These are phyloP conservation scores for Colletotrichum godetiae DNA, from an alignment of 2,329 filamentous ascomycete genomes.

Conservation along the genomic window DNA sequence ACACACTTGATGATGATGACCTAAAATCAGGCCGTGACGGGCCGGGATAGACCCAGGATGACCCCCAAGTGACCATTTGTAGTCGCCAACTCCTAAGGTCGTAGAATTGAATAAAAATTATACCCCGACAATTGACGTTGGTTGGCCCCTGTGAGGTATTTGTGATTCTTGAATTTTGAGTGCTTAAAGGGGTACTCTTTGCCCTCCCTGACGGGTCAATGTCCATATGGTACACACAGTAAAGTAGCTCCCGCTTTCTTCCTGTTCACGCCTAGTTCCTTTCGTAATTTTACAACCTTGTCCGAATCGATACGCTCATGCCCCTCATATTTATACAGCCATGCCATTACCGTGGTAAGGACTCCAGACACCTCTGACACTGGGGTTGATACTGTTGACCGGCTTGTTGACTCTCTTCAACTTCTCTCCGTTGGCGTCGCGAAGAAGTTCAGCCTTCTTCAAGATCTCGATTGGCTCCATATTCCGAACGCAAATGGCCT, in stretches of 20 bases:
- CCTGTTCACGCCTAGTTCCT: slow-evolving; percentile 13
- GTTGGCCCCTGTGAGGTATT: neutral
- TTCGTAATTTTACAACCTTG: slow-evolving; percentile 23
- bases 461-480: slow-evolving; percentile 83
- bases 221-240: slow-evolving; percentile 31
- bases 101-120: slow-evolving; percentile 15
- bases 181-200: slow-evolving; percentile 11
- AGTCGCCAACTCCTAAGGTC: neutral
- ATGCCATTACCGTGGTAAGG: slow-evolving; percentile 73
- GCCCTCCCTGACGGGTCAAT: slow-evolving; percentile 14
- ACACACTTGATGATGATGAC: slow-evolving; percentile 33
- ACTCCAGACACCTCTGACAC: slow-evolving; percentile 78
- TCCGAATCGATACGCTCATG: slow-evolving; percentile 6
- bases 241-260: slow-evolving; percentile 1
- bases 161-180: slow-evolving; percentile 1
- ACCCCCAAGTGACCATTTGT: neutral
- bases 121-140: neutral
- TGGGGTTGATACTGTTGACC: slow-evolving; percentile 71
- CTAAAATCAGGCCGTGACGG: slow-evolving; percentile 8
- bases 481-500: slow-evolving; percentile 90
- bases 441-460: slow-evolving; percentile 79
- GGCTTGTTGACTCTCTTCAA: slow-evolving; percentile 72
- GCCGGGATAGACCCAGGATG: neutral
- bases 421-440: slow-evolving; percentile 82
- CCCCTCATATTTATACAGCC: slow-evolving; percentile 54